Evolutionary conservation across 192 early-diverging fungal genomes (phyloP), one percentile per base, ranked within the genome.

Genomic region (Entomortierella parvispora): DNA sequence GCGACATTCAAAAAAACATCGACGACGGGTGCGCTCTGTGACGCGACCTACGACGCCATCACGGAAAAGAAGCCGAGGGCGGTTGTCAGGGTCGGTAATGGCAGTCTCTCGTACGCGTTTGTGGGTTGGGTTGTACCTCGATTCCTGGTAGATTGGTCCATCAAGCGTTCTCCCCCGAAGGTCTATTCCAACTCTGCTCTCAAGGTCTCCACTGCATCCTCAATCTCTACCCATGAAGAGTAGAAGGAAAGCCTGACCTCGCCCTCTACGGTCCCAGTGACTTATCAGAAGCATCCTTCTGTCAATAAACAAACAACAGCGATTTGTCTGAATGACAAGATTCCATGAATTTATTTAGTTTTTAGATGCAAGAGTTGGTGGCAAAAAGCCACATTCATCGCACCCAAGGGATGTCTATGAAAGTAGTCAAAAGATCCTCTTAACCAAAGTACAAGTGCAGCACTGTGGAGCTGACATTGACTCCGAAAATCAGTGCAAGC

Each of bases 401-500:
- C n/a, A n/a, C n/a, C n/a, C n/a, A n/a, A n/a, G n/a, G n/a, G n/a
- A n/a, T n/a, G n/a, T n/a, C n/a, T n/a, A n/a, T n/a, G n/a, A n/a
- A 49, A 15, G 47, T 11, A 23, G 20, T 22, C 18, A 54, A 22
- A 17, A 54, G 28, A 25, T 17, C 7, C 5, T 14, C 33, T 60
- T 63, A 79, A 64, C 83, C 80, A 84, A 97, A 97, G 76, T 97
- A 97, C 29, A 88, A 82, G 48, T 81, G 83, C 49, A 95, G 78
- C 22, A 95, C 83, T 26, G 85, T 87, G 50, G 90, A 85, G 69
- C 92, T 93, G 26, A 96, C 71, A 80, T 95, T 96, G 80, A 91
- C 84, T 10, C 90, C 90, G 65, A 93, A 88, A 32, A 77, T 68
- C 37, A 93, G 68, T 1, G 90, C 89, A 0, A 82, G 54, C 9